Evolutionary conservation across 805 yeast species (phyloP), one percentile per base, ranked within the genome.

Genomic region (Blastobotrys terrestris): DNA sequence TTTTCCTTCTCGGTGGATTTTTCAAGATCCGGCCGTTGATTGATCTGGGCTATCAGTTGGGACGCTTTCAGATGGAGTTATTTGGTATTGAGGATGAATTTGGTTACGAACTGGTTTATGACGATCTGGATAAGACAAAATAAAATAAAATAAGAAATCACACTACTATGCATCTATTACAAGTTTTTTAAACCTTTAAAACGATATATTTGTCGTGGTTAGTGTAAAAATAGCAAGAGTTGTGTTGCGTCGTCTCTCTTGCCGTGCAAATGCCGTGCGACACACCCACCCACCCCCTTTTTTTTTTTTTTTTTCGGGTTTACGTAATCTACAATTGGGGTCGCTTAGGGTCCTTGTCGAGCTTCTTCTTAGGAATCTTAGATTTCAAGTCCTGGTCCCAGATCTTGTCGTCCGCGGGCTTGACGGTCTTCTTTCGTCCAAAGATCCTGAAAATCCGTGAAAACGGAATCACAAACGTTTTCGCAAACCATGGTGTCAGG

Each of bases 401-500:
- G 3, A 52, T 46, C n/a, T 42, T 44, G 8, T 47, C 55, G 18
- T 53, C 55, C 2, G 52, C 18, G 14, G 48, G 40, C 26, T 47
- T 31, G n/a, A 26, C 44, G 39, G 41, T 22, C 54, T 55, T 57
- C 14, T 48, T 51, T 19, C 57, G 26, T 14, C 19, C 35, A 15
- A 53, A 48, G 11, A 58, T 21, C 3, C 50, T 49, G n/a, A 64
- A 14, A n/a, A 57, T 18, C n/a, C 55, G 15, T 1, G 57, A 70
- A 53, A 77, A 53, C 1, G 86, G 87, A 45, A 76, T 65, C 1
- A 80, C 73, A 46, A 77, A 63, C 58, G 74, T 73, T 49, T 72
- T 66, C 3, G 87, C 82, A 57, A 81, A 78, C 71, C 75, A 71
- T 2, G 87, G 87, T 67, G 81, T 82, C 35, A 76, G 66, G 46